Percentiles rank a stretch among this genome's conserved stretches.
Conservation (phyloP, 352 stramenopile genomes). For the Peronosclerospora sorghi region DNA sequence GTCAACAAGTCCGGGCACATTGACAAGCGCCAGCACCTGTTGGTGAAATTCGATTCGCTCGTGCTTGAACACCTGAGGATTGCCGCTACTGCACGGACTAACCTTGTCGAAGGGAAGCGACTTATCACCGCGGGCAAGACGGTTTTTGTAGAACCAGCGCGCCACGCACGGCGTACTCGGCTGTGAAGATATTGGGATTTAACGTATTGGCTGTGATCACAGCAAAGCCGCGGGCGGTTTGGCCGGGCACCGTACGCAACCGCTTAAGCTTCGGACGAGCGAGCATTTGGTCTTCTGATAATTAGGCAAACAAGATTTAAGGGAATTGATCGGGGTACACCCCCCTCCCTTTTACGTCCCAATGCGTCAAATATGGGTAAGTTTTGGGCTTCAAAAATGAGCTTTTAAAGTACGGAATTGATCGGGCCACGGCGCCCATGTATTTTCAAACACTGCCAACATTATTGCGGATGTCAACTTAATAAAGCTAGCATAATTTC, state of each 20-base stretch:
- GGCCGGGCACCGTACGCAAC: constrained; percentile 10
- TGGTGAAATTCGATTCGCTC: constrained; percentile 89
- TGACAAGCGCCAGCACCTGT: constrained; percentile 87
- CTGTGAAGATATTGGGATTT: constrained; percentile 67
- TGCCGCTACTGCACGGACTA: constrained; percentile 97
- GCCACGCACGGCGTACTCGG: constrained; percentile 85
- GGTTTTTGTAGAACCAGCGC: constrained; percentile 69
- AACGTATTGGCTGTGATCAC: constrained; percentile 68
- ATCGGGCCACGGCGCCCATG: too few species aligned
- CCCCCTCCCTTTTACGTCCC: too few species aligned
- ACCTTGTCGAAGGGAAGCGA: constrained; percentile 87
- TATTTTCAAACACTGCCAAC: too few species aligned
- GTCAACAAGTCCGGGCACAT: constrained; percentile 82
- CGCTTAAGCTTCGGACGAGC: constrained; percentile 19
- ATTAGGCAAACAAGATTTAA: too few species aligned
- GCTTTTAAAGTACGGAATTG: too few species aligned
- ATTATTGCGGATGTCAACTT: too few species aligned
- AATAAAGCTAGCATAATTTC: too few species aligned
- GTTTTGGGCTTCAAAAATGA: too few species aligned
- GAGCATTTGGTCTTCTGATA: constrained; percentile 10
- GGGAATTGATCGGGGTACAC: too few species aligned
- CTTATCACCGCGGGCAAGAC: constrained; percentile 45
- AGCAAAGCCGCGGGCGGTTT: constrained; percentile 33
- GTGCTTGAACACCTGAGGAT: constrained; percentile 93
- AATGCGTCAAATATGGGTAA: too few species aligned